Base-by-base conservation (phyloP, 139 green algal species). In the Pleodorina starrii region DNA sequence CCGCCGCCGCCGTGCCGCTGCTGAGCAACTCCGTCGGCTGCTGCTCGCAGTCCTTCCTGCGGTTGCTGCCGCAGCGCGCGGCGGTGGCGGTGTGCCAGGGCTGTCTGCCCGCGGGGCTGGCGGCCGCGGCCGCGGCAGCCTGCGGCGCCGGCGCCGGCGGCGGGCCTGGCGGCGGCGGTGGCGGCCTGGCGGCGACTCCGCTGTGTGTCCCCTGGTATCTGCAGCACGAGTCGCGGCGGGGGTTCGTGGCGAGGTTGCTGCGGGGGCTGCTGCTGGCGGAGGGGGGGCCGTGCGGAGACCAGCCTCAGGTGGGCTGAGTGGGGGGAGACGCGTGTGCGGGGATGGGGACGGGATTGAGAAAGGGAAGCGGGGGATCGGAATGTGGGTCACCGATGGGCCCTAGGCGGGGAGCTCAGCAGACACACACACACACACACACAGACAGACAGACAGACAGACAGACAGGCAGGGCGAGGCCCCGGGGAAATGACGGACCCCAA, bases 161-260 rank as follows among this genome's bases (percentile, higher is more conserved):
- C 36, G 48, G 1, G 5, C 0, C 42, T 54, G 51, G 0, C 51
- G 50, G 38, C 27, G 36, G 51, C 69, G 50, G 54, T 6, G 40
- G n/a, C n/a, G n/a, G n/a, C n/a, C n/a, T n/a, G n/a, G n/a, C n/a
- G n/a, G 2, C 16, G 1, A 2, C 21, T 36, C 29, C 2, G 40
- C 1, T 17, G 11, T 21, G 2, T 35, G 19, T n/a, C 19, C 69
- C 71, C 11, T 92, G 89, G 89, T 74, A 74, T 25, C 44, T 79
- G 44, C 57, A 21, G 59, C 17, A 87, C 40, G 86, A 91, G 63
- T 72, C 60, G 3, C 50, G 86, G 32, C 66, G 90, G 16, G 71
- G 44, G 11, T 87, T 91, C 17, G 51, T 93, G 71, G 72, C 86
- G 6, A 54, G 80, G 1, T 5, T 90, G 79, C 80, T 93, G 71